Conservation (phyloP, 148 eudicot species). For the Rhododendron williamsianum region DNA sequence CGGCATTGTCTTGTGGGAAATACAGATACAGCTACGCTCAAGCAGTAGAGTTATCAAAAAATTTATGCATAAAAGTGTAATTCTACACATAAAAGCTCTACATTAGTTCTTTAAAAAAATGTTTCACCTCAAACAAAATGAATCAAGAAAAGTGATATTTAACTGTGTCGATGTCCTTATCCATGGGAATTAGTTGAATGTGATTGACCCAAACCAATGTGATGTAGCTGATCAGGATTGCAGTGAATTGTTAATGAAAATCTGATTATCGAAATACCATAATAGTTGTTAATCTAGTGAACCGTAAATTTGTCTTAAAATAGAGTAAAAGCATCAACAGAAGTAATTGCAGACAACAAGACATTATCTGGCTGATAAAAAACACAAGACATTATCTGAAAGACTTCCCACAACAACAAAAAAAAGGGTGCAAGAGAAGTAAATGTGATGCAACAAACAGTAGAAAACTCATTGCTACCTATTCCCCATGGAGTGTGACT, state of each 20-base stretch:
- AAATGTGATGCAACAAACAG: background rate
- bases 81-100: background rate
- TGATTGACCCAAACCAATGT: background rate
- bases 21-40: background rate
- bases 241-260: background rate
- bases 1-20: background rate
- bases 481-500: background rate
- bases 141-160: background rate
- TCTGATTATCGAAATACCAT: background rate
- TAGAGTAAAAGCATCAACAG: background rate
- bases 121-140: background rate
- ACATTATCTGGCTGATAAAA: no score
- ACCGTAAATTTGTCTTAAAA: background rate
- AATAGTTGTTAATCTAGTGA: background rate
- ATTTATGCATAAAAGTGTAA: background rate
- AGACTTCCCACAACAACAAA: background rate
- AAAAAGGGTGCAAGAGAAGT: background rate
- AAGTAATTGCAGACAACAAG: background rate
- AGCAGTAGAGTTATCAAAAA: background rate
- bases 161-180: background rate
- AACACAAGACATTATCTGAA: background rate
- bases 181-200: background rate
- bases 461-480: background rate
- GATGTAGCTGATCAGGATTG: background rate
- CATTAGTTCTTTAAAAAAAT: background rate